Base-by-base conservation (phyloP, 202 grass and related monocot genomes). In the Digitaria exilis region DNA sequence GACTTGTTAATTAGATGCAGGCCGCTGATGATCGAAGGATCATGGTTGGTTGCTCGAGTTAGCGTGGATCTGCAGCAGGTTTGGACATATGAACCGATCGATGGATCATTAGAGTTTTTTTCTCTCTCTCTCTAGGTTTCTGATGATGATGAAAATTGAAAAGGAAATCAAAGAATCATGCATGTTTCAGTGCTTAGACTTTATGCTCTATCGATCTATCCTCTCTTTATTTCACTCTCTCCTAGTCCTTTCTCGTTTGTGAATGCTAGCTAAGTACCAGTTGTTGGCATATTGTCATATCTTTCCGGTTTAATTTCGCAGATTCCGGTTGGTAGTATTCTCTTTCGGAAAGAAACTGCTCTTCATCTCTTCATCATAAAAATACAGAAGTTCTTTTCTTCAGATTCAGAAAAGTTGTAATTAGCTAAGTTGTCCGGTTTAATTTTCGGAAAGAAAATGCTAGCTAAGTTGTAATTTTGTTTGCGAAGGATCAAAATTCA, bases 141-240 rank as follows among this genome's bases (percentile, higher is more conserved):
- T 45, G 66, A 56, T 71, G 73, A 73, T 72, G 79, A 87, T 65
- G 69, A 84, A 66, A 34, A 72, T 45, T 45, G 48, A 71, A 51
- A 75, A 35, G 41, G 5, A 76, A 81, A 77, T 42, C 17, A 45
- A 77, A 82, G 56, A 60, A 80, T 39, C 64, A 65, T 84, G 79
- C 58, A 79, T 77, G 79, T 77, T 90, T 81, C 76, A 72, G 34
- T 81, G 86, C 42, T 62, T 85, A 22, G 73, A 75, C 82, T 79
- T 87, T 69, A 74, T 75, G 17, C 44, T 56, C 24, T 66, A 59
- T 49, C 51, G 0, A 37, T 24, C 29, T 42, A 39, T 61, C 69
- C 25, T 30, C 7, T 64, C 6, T 37, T 14, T 21, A 0, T 19
- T 52, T 78, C 46, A 13, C 26, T 75, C 42, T 51, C 7, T n/a